Percentiles rank a stretch among this genome's conserved stretches.
Conservation (phyloP, 768 basidiomycete genomes). For the Psilocybe azurescens region DNA sequence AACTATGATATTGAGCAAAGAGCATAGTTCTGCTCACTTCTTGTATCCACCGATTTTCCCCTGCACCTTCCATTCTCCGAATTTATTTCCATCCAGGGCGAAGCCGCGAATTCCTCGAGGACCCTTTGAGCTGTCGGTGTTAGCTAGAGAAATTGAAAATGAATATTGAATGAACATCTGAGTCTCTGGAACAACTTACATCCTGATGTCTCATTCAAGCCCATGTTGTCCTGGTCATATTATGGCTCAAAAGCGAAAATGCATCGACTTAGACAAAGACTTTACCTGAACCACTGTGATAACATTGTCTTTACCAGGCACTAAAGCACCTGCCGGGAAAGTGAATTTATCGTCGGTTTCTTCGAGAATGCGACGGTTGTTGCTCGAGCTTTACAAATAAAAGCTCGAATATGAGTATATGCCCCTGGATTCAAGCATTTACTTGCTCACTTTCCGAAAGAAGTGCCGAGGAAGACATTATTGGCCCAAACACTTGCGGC, state of each 20-base stretch:
- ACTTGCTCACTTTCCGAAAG: slow-evolving; percentile 70
- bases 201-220: slow-evolving; percentile 64
- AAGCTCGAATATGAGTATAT: not conserved
- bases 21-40: slow-evolving; percentile 39
- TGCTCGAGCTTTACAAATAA: slow-evolving; percentile 57
- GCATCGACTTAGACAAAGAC: slow-evolving; percentile 6
- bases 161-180: not conserved
- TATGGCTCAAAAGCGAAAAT: not conserved
- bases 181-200: slow-evolving; percentile 34
- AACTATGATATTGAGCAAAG: not conserved
- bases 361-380: slow-evolving; percentile 61
- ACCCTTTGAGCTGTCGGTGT: slow-evolving; percentile 63
- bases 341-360: slow-evolving; percentile 72
- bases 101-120: slow-evolving; percentile 84
- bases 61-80: slow-evolving; percentile 73
- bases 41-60: slow-evolving; percentile 78
- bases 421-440: not conserved
- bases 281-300: slow-evolving; percentile 76
- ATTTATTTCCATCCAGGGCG: slow-evolving; percentile 62
- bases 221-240: slow-evolving; percentile 75
- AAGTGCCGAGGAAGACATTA: slow-evolving; percentile 69
- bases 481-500: slow-evolving; percentile 87
- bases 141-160: slow-evolving; percentile 29
- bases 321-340: slow-evolving; percentile 63
- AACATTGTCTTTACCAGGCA: slow-evolving; percentile 65